A percentile compares a stretch with the other conserved stretches of the same genome.
Evolutionary conservation across 106 monocot species (phyloP).

Genomic region (Dendrobium huoshanense): DNA sequence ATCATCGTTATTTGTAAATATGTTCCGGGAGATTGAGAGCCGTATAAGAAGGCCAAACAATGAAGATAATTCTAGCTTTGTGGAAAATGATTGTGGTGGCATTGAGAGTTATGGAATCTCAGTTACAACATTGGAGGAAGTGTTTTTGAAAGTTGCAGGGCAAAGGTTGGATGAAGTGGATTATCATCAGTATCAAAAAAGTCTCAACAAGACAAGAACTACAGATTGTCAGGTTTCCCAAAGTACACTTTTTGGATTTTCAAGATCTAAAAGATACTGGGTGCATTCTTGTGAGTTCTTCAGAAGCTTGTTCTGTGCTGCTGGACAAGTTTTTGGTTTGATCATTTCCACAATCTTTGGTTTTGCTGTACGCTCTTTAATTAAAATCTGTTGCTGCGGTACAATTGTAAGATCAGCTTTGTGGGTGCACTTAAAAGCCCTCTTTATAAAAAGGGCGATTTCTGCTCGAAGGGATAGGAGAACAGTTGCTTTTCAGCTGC

Average conservation of each 20-base stretch:
- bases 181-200: conserved; percentile 16
- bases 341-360: conserved; percentile 28
- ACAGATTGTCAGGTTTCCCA: conserved; percentile 25
- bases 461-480: conserved; percentile 71
- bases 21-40: conserved; percentile 86
- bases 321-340: conserved; percentile 30
- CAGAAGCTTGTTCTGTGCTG: conserved; percentile 24
- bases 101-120: conserved; percentile 89
- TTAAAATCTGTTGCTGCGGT: conserved; percentile 48
- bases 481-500: conserved; percentile 76
- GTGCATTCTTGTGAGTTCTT: conserved; percentile 21
- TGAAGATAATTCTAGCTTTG: conserved; percentile 1
- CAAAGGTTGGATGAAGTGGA: conserved; percentile 36
- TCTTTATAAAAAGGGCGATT: conserved; percentile 62
- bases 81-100: conserved; percentile 28
- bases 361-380: conserved; percentile 31
- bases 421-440: conserved; percentile 72
- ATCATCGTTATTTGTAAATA: conserved; percentile 65
- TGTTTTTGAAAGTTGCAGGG: conserved; percentile 78
- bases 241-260: conserved; percentile 11
- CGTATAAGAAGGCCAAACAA: conserved; percentile 33
- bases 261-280: conserved; percentile 14
- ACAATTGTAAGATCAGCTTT: conserved; percentile 39
- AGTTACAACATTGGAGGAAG: conserved; percentile 88
- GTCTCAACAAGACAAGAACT: conserved; percentile 10